phyloP scores from a whole-genome alignment of 371 early-diverging fungal species.

The Catenaria anguillulae region DNA sequence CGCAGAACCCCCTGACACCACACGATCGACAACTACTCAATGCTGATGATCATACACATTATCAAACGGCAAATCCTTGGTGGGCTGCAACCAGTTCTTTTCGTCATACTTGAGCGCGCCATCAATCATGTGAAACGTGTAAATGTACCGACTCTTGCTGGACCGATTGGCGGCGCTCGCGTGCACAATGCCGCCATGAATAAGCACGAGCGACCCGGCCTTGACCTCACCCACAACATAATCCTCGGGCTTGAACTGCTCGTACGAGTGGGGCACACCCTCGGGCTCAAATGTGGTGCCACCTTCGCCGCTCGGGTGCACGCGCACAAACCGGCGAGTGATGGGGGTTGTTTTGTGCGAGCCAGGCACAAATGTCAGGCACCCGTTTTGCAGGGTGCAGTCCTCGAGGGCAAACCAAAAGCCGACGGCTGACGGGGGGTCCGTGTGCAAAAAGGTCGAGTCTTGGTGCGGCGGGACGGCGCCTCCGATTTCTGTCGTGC shows the following conservation, averaged over 20 bases:
- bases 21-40: too few relatives aligned
- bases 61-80: constrained; percentile 5
- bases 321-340: constrained; percentile 58
- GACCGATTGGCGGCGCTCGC: constrained; percentile 65
- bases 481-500: neutral
- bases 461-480: constrained; percentile 67
- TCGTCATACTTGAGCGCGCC: constrained; percentile 44
- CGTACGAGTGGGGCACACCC: constrained; percentile 25
- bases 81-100: constrained; percentile 46
- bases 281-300: constrained; percentile 38
- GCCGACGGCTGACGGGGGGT: constrained; percentile 67
- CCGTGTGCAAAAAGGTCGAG: constrained; percentile 77
- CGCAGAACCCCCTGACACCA: too few relatives aligned
- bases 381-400: constrained; percentile 73
- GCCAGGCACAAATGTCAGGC: constrained; percentile 71
- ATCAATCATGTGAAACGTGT: constrained; percentile 88
- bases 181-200: constrained; percentile 80
- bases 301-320: constrained; percentile 18
- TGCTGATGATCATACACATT: neutral
- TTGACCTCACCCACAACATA: constrained; percentile 25
- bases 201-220: constrained; percentile 62
- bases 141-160: constrained; percentile 63
- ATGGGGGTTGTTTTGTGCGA: constrained; percentile 64
- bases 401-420: constrained; percentile 92
- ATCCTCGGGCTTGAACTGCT: constrained; percentile 16